Evolutionary conservation across 306 rosid species (phyloP), one percentile per base, ranked within the genome.

Genomic region (Rubus parviflorus): DNA sequence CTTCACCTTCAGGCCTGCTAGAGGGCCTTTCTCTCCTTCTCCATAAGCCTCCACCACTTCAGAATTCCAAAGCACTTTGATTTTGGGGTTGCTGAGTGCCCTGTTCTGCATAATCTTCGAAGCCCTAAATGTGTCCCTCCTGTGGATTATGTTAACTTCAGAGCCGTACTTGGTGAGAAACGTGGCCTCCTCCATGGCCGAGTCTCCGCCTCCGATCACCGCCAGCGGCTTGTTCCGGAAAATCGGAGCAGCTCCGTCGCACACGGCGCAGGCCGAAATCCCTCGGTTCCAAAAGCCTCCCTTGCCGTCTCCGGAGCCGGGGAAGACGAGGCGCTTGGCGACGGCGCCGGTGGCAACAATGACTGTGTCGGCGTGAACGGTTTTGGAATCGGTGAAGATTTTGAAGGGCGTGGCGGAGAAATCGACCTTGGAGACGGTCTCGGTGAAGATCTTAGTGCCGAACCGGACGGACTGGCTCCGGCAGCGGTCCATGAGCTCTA

Each of bases 101-200:
- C 90, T 86, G 40, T 85, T 79, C 86, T 94, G 98, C 97, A 94
- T 90, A 40, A 90, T 90, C 85, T 90, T 94, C 19, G 97, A 94
- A 7, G 97, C 97, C 81, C 96, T 80, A 65, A 94, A 90, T 0
- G 84, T 0, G 57, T 94, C 97, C 80, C 96, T 84, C 35, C 97
- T 70, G 45, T 90, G 97, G 47, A 94, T 90, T 57, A 94, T 88
- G 73, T 86, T 80, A 11, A 94, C 98, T 30, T 86, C 85, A 7
- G 90, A 90, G 10, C 91, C 97, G 41, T 86, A 94, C 80, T 91
- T 94, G 4, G 98, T 91, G 22, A 94, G 87, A 67, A 91, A 94
- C 7, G 80, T 91, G 0, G 97, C 97, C 67, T 94, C 98, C 75
- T 91, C 98, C 97, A 90, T 91, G 2, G 98, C 94, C 17, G 98